Base-by-base conservation (phyloP, 305 asterid genomes). In the Plantago coronopus region DNA sequence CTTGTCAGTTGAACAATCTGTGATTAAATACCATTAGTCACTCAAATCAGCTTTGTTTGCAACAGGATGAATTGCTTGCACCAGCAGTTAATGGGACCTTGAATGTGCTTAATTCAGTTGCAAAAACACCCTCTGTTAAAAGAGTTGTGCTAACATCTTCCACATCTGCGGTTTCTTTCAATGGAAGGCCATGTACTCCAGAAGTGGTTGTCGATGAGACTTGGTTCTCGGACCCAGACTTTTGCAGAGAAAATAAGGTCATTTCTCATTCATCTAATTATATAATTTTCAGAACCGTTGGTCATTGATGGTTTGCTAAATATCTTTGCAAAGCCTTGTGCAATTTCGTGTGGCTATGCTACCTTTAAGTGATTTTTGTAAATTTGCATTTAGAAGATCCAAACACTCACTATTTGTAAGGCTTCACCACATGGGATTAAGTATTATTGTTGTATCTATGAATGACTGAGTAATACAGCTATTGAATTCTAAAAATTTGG, bases 131-230 rank as follows among this genome's bases (percentile, higher is more conserved):
- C 13, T 62, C 76, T n/a, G 82, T 79, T 34, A 79, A 76, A 49
- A 63, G 79, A 20, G 75, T 69, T 49, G 72, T 74, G 37, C 34
- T 74, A 61, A 74, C 79, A 7, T 74, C 79, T 17, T 74, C 79
- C 17, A 55, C 61, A 51, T 75, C 75, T 45, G 75, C 79, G 58
- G 72, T 69, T 69, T 31, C 59, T 48, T 61, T 31, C 48, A 69
- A 44, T 66, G 72, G 67, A 19, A 34, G 62, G 50, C 75, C 75
- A 48, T 63, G 62, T 16, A 62, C 69, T 14, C 66, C 79, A 65
- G 72, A 69, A 38, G 76, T 72, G 7, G 82, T 79, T 23, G 68
- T 79, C 20, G 82, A 79, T 46, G 84, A 79, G 57, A 72, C 81
- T 23, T 70, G 79, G 84, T 75, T 75, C 73, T 53, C 79, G 22